Conservation (phyloP, 2,329 filamentous ascomycete species). For the Elsinoe ampelina region DNA sequence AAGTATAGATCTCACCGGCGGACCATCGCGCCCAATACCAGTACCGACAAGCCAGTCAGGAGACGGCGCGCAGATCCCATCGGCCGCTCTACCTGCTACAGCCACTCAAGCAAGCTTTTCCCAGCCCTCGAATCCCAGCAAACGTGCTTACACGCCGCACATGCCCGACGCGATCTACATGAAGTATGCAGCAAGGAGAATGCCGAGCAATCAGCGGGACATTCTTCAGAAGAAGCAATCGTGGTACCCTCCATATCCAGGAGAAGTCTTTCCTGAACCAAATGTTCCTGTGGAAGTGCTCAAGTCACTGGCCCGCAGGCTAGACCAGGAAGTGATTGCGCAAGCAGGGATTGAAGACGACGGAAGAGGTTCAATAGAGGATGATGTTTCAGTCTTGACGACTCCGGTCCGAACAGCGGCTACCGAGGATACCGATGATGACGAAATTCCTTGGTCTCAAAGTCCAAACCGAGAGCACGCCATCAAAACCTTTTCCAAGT, state of each 20-base stretch:
- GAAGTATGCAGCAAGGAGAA: constrained; percentile 22
- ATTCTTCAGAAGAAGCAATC: constrained; percentile 40
- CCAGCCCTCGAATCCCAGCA: not conserved
- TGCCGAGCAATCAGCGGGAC: constrained; percentile 39
- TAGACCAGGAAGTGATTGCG: not conserved
- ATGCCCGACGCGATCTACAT: constrained; percentile 8
- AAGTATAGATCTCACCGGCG: too few species aligned
- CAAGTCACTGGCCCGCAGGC: constrained; percentile 14
- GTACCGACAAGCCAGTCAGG: too few species aligned
- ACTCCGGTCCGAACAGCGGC: not conserved
- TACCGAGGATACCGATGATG: not conserved
- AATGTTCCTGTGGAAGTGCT: constrained; percentile 33
- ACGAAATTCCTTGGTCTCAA: constrained; percentile 10
- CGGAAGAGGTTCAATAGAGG: not conserved
- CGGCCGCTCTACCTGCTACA: not conserved
- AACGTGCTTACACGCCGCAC: not conserved
- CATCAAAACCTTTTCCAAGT: not conserved
- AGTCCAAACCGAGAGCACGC: not conserved
- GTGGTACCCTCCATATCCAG: constrained; percentile 30
- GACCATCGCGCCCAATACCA: too few species aligned
- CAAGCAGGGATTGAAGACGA: not conserved
- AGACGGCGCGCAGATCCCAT: too few species aligned
- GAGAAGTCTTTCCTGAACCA: constrained; percentile 27
- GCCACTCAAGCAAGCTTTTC: too few species aligned
- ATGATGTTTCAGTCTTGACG: not conserved